Conservation (phyloP, 495 filamentous ascomycete species). For the Neurospora sp. region DNA sequence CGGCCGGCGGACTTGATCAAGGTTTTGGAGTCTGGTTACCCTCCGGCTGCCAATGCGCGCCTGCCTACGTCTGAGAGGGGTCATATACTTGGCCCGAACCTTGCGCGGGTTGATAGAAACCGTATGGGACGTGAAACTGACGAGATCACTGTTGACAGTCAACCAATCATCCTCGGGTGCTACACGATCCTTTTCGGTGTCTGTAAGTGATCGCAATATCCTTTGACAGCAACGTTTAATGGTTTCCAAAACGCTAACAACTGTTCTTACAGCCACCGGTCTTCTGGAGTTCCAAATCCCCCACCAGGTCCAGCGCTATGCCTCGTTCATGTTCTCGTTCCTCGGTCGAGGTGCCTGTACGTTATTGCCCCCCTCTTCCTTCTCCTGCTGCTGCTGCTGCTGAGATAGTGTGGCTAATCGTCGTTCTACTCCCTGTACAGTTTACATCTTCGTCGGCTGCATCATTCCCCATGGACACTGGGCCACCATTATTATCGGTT, state of each 20-base stretch:
- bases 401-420: not conserved
- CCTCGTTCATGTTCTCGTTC: slow-evolving; percentile 96
- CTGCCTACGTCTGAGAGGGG: not conserved
- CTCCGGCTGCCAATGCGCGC: not conserved
- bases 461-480: slow-evolving; percentile 56
- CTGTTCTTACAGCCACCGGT: slow-evolving; percentile 38
- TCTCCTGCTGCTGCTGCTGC: not conserved
- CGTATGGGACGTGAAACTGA: not conserved
- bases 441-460: slow-evolving; percentile 92
- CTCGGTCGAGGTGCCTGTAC: slow-evolving; percentile 88
- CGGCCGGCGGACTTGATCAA: not conserved
- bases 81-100: not conserved
- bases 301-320: slow-evolving; percentile 83
- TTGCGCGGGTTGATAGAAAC: not conserved
- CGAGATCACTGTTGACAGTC: slow-evolving; percentile 26
- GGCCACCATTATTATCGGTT: slow-evolving; percentile 54
- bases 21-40: not conserved
- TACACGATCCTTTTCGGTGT: slow-evolving; percentile 90
- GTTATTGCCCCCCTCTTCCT: slow-evolving; percentile 23
- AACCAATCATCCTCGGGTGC: slow-evolving; percentile 62
- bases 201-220: slow-evolving; percentile 41
- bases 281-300: slow-evolving; percentile 91
- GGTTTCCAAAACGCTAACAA: not conserved
- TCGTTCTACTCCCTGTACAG: slow-evolving; percentile 30
- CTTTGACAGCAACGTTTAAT: not conserved